A percentile compares a stretch with the other conserved stretches of the same genome.
phyloP scores from a whole-genome alignment of 2,329 filamentous ascomycete species.

The Mycogone perniciosa region DNA sequence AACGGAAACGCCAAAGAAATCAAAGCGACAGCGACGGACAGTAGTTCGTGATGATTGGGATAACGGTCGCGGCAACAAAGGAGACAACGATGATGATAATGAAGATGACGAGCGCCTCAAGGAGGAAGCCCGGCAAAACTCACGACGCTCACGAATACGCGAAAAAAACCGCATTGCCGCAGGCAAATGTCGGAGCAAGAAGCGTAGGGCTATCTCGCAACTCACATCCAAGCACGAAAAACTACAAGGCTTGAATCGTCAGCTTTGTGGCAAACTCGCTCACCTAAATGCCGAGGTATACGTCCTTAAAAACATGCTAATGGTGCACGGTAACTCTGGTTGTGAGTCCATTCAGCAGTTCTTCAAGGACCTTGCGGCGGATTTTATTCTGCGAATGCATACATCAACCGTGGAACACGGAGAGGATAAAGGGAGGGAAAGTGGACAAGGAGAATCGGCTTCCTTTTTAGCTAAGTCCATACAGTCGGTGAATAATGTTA shows the following conservation, averaged over 20 bases:
- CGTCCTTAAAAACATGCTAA: slow-evolving; percentile 4
- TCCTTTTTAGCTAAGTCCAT: no score
- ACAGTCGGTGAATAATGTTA: no score
- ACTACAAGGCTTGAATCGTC: background rate
- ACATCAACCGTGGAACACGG: no score
- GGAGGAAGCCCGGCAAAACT: background rate
- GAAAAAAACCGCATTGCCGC: slow-evolving; percentile 6
- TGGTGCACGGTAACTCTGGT: slow-evolving; percentile 1
- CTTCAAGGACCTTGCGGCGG: slow-evolving; percentile 1
- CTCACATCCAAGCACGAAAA: background rate
- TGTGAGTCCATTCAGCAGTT: slow-evolving; percentile 4
- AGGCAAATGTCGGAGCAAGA: background rate
- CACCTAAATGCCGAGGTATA: slow-evolving; percentile 1
- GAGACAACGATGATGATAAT: background rate
- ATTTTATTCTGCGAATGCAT: background rate
- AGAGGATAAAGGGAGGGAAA: no score
- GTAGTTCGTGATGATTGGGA: no score
- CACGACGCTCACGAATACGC: background rate
- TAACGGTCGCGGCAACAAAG: no score
- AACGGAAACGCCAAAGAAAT: no score
- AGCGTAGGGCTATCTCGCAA: slow-evolving; percentile 2
- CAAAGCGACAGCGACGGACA: no score
- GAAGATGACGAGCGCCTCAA: background rate
- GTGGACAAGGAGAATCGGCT: no score
- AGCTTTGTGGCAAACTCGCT: background rate